Evolutionary conservation across 768 basidiomycete species (phyloP), one percentile per base, ranked within the genome.

Genomic region (Suillus spraguei): DNA sequence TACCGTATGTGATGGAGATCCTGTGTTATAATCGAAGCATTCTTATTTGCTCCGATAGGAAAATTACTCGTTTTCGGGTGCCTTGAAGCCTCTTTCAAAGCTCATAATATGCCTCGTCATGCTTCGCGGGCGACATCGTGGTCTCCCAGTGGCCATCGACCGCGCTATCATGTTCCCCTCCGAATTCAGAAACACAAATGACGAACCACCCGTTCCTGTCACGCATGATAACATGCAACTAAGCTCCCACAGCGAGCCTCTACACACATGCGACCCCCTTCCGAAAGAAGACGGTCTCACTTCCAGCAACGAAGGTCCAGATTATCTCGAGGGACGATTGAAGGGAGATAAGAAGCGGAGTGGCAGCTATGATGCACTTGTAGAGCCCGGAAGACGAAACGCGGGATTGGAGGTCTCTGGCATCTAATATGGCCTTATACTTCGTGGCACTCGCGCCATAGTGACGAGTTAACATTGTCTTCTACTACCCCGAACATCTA

Each of bases 71-170:
- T 83, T 98, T 60, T 85, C 86, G 6, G 96, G 94, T 2, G 85
- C 89, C 11, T 87, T 96, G 63, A 80, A 82, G 16, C 85, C 90
- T 0, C 76, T 97, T 6, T 95, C 95, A 0, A 99, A 99, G 75
- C 82, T 99, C 41, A 87, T 99, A 62, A 68, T 98, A 33, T 89
- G 87, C 70, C 74, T 85, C 11, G 94, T 99, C 67, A 99, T 99
- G 94, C 83, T 99, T 65, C 91, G 97, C 63, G 95, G 95, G 9
- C 85, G 94, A 14, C 95, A 98, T 74, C 89, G 95, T 54, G 93
- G 94, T 42, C 78, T 95, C 8, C 93, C 93, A 0, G 89, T 92
- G 24, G 94, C 92, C 10, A 94, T 95, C 54, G 93, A 95, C 75
- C 87, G 95, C 60, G 92, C 95, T 0, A 85, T 96, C 59, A 82